Evolutionary conservation across 1,284 basidiomycete genomes (phyloP).

Genomic region (Ustilago cynodontis): DNA sequence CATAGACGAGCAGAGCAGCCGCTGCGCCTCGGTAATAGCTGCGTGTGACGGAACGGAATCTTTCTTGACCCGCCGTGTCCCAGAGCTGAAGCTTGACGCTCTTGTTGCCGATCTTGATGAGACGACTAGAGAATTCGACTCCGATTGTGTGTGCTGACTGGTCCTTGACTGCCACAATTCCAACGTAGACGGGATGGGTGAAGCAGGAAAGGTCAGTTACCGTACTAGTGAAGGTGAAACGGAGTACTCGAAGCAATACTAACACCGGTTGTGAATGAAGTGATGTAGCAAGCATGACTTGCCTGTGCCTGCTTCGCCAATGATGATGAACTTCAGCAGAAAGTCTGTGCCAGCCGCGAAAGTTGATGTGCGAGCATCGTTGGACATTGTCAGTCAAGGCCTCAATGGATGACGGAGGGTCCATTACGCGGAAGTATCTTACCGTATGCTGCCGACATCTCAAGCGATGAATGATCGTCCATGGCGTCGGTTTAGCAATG

Average conservation of each 20-base stretch:
- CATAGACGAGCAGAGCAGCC: conserved; percentile 83
- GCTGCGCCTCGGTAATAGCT: conserved; percentile 95
- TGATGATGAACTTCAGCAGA: conserved; percentile 96
- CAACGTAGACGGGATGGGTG: not conserved
- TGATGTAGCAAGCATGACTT: conserved; percentile 96
- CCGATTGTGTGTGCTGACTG: conserved; percentile 98
- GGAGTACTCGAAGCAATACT: conserved; percentile 68
- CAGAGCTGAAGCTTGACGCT: conserved; percentile 82
- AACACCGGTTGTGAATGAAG: conserved; percentile 93
- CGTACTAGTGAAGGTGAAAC: no score
- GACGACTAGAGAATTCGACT: conserved; percentile 91
- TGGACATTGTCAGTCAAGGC: not conserved
- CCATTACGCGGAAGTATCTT: no score
- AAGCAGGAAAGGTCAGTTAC: conserved; percentile 2
- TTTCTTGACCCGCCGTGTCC: conserved; percentile 65
- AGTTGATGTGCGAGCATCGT: no score
- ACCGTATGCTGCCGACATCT: conserved; percentile 57
- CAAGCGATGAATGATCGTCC: conserved; percentile 50
- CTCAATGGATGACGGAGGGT: not conserved
- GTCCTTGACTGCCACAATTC: conserved; percentile 81
- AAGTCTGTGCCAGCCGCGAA: conserved; percentile 76
- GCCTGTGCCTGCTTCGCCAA: conserved; percentile 94
- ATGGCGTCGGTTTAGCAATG: conserved; percentile 16
- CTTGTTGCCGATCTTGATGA: conserved; percentile 88
- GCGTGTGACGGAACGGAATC: conserved; percentile 86